Evolutionary conservation across 176 grass and related monocot species (phyloP).

Genomic region (Oryza meridionalis): DNA sequence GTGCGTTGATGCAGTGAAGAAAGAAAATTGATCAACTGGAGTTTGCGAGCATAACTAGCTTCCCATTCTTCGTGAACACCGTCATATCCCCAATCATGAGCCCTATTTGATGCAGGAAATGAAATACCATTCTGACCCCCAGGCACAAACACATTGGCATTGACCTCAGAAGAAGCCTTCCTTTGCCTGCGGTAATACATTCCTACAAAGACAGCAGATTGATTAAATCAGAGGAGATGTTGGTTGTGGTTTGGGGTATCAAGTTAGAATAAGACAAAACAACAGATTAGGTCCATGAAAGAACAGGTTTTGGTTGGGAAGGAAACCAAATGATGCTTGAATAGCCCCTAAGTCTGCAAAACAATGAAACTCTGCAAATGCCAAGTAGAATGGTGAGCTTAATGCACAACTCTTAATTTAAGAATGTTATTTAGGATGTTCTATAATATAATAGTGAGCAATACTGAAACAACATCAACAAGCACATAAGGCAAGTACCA

Average conservation of each 20-base stretch:
- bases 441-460: background rate
- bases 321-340: background rate
- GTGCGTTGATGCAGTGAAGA: conserved; percentile 36
- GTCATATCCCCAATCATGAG: conserved; percentile 50
- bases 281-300: background rate
- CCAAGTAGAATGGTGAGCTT: background rate
- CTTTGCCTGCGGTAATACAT: conserved; percentile 41
- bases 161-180: conserved; percentile 34
- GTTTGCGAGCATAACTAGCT: conserved; percentile 40
- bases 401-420: background rate
- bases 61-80: conserved; percentile 56
- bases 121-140: conserved; percentile 39
- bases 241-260: background rate
- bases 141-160: conserved; percentile 20
- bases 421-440: background rate
- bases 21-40: conserved; percentile 64
- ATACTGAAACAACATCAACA: background rate
- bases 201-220: conserved; percentile 29
- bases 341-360: background rate
- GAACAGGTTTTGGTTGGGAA: background rate
- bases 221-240: conserved; percentile 10
- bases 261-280: background rate
- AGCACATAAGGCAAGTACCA: background rate
- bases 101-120: conserved; percentile 33
- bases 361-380: background rate